Percentiles rank a stretch among this genome's conserved stretches.
phyloP scores from a whole-genome alignment of 2,329 filamentous ascomycete genomes.

The Alternaria sp. region DNA sequence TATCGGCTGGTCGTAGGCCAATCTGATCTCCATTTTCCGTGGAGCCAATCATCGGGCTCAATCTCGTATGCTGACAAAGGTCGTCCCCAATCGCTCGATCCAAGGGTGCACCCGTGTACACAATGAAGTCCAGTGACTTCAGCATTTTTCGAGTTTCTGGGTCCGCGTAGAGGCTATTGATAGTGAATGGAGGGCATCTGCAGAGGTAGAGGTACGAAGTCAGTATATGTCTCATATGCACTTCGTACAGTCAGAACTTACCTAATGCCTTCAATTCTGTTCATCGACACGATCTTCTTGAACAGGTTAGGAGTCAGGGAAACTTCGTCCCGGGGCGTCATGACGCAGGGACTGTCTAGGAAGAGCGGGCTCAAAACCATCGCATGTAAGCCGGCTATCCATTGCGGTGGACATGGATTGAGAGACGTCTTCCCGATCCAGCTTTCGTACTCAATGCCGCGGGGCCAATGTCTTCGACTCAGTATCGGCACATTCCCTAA shows the following conservation, averaged over 20 bases:
- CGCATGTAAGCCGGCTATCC: conserved; percentile 19
- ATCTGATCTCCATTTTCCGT: conserved; percentile 23
- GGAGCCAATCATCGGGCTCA: conserved; percentile 23
- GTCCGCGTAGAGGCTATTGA: conserved; percentile 7
- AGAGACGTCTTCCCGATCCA: conserved; percentile 17
- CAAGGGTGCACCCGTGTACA: conserved; percentile 19
- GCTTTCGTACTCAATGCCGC: conserved; percentile 18
- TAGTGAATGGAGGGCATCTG: not conserved
- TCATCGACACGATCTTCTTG: not conserved
- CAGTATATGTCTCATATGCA: too few relatives aligned
- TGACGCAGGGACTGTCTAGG: conserved; percentile 8
- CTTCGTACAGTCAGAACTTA: too few relatives aligned
- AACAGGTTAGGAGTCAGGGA: conserved; percentile 15
- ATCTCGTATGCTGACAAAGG: conserved; percentile 15
- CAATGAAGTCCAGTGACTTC: conserved; percentile 19
- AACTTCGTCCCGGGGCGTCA: conserved; percentile 11
- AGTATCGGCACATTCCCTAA: not conserved
- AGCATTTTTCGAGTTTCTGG: conserved; percentile 12
- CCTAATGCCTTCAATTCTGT: not conserved
- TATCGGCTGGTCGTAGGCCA: conserved; percentile 10
- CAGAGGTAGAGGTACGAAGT: too few relatives aligned
- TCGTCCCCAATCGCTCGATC: conserved; percentile 23
- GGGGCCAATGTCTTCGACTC: conserved; percentile 19
- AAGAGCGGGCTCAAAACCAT: conserved; percentile 16
- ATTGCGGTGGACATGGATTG: conserved; percentile 23